Evolutionary conservation across 345 rosid species (phyloP).

Genomic region (Arabidopsis thaliana): DNA sequence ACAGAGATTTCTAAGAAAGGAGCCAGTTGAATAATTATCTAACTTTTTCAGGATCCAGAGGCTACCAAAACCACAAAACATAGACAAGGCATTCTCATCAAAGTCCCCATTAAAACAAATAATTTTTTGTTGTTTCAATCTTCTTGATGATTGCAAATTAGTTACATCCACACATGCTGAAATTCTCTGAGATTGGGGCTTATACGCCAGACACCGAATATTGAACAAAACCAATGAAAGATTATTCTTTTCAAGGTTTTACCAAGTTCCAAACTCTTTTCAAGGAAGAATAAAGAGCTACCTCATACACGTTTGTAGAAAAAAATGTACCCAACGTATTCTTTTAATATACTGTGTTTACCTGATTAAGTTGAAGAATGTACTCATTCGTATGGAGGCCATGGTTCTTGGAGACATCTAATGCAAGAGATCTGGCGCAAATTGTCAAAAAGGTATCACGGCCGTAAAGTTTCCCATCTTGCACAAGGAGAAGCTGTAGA

Average conservation of each 20-base stretch:
- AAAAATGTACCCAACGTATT: neutral
- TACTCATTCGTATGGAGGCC: conserved; percentile 74
- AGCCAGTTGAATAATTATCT: conserved; percentile 16
- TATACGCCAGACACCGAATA: conserved; percentile 19
- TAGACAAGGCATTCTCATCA: conserved; percentile 11
- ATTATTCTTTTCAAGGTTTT: conserved; percentile 10
- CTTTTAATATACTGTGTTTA: conserved; percentile 33
- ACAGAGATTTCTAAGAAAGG: conserved; percentile 17
- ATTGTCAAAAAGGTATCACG: conserved; percentile 75
- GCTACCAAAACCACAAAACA: neutral
- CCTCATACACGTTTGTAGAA: conserved; percentile 7
- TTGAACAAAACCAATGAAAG: conserved; percentile 17
- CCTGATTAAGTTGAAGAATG: conserved; percentile 80
- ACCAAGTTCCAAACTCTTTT: conserved; percentile 23
- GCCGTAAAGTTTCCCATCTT: conserved; percentile 97
- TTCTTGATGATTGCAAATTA: conserved; percentile 1
- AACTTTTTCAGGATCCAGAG: neutral
- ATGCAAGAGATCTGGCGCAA: conserved; percentile 67
- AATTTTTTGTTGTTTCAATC: neutral
- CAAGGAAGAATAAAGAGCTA: conserved; percentile 20
- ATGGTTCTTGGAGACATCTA: conserved; percentile 71
- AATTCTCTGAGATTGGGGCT: neutral
- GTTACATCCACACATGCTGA: conserved; percentile 19
- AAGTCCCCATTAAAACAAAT: conserved; percentile 1
- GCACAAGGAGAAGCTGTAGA: conserved; percentile 85